A percentile compares a stretch with the other conserved stretches of the same genome.
Evolutionary conservation across 2,329 filamentous ascomycete species (phyloP).

Genomic region (Botrytis hyacinthi): DNA sequence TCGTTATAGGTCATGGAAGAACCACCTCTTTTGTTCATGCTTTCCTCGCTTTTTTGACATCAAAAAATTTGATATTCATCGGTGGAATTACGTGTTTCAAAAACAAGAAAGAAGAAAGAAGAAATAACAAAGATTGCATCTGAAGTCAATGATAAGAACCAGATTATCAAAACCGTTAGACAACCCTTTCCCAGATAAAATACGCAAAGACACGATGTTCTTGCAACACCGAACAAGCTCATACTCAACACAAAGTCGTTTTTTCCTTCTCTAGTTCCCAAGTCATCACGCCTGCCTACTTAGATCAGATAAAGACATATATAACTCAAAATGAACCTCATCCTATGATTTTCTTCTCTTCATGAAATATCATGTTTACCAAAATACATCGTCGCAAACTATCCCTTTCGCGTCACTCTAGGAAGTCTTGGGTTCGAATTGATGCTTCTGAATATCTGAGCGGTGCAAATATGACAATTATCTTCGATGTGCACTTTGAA

Average conservation of each 20-base stretch:
- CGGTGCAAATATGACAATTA: not conserved
- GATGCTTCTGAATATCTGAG: not conserved
- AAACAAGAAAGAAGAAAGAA: no score
- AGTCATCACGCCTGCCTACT: not conserved
- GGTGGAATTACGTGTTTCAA: no score
- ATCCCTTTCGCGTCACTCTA: fast-evolving
- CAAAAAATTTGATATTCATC: no score
- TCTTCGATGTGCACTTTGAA: not conserved
- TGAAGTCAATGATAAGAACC: fast-evolving
- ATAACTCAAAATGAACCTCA: not conserved
- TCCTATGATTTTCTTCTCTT: not conserved
- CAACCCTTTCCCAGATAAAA: not conserved
- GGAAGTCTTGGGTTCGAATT: not conserved
- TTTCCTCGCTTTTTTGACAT: no score
- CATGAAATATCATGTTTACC: not conserved
- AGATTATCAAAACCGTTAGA: fast-evolving
- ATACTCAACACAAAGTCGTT: not conserved
- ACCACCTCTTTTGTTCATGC: not conserved
- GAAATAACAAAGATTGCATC: fast-evolving
- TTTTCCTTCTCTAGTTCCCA: not conserved
- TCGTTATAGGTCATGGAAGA: fast-evolving
- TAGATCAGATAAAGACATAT: not conserved
- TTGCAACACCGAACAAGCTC: no score
- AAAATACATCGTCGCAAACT: not conserved
- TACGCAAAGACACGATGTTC: not conserved